Conservation (phyloP, 148 eudicot genomes). For the Rhododendron ferrugineum region DNA sequence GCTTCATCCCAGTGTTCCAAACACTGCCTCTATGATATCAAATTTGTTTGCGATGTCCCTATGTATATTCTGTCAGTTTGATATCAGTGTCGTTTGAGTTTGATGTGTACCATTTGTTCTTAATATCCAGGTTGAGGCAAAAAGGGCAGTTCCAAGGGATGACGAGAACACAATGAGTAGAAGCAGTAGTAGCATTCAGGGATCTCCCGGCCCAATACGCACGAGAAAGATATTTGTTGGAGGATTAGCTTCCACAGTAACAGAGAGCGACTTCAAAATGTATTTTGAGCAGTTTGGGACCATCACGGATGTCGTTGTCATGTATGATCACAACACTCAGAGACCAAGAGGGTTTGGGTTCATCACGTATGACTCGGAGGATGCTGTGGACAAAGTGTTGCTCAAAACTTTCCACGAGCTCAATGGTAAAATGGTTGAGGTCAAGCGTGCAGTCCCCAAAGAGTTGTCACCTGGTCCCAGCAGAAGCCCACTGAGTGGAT, state of each 20-base stretch:
- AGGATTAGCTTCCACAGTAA: conserved; percentile 31
- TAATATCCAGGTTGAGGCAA: conserved; percentile 32
- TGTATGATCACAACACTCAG: conserved; percentile 35
- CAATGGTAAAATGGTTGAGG: conserved; percentile 38
- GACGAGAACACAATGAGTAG: conserved; percentile 28
- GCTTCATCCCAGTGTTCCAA: neutral
- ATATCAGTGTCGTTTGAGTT: neutral
- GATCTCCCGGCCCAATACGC: conserved; percentile 28
- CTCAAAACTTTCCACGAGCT: conserved; percentile 31
- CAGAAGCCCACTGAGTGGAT: conserved; percentile 26
- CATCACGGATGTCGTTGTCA: conserved; percentile 31
- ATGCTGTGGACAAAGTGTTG: conserved; percentile 28
- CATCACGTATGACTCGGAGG: conserved; percentile 29
- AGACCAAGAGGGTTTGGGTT: conserved; percentile 38
- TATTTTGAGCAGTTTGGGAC: conserved; percentile 33
- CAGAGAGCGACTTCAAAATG: conserved; percentile 23
- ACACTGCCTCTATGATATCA: neutral
- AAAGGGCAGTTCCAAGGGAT: conserved; percentile 37
- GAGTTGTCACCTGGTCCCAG: conserved; percentile 28
- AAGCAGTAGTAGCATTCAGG: conserved; percentile 29
- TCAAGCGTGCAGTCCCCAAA: conserved; percentile 32
- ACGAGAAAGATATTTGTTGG: conserved; percentile 32
- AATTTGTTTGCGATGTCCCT: neutral
- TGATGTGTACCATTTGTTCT: neutral
- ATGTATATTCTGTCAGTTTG: neutral